Evolutionary conservation across 371 early-diverging fungal species (phyloP).

Genomic region (Sporodiniella umbellata): DNA sequence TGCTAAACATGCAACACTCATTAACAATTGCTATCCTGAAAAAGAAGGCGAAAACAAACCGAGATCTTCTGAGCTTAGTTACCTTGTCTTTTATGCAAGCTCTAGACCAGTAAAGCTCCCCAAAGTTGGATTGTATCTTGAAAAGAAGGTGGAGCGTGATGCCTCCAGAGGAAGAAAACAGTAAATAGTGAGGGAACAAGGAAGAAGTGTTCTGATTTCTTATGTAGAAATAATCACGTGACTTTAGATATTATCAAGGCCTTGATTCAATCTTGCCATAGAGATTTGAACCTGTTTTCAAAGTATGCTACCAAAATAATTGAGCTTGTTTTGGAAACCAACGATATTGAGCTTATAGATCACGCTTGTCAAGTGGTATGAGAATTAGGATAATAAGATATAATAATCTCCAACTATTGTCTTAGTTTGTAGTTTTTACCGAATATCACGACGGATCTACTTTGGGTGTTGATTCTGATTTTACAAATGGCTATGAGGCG

Average conservation of each 20-base stretch:
- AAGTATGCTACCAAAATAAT: conserved; percentile 64
- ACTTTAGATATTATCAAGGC: conserved; percentile 72
- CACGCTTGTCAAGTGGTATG: conserved; percentile 56
- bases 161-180: conserved; percentile 58
- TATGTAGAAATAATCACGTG: conserved; percentile 37
- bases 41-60: conserved; percentile 80
- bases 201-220: not conserved
- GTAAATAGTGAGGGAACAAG: conserved; percentile 20
- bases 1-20: conserved; percentile 87
- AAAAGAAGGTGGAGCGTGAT: conserved; percentile 71
- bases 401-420: not conserved
- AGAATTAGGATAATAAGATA: not conserved
- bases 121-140: conserved; percentile 86
- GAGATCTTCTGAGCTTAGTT: conserved; percentile 81
- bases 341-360: conserved; percentile 48
- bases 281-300: conserved; percentile 81
- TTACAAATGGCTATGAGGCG: conserved; percentile 54
- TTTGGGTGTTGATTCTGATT: conserved; percentile 65
- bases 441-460: conserved; percentile 64
- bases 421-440: conserved; percentile 70
- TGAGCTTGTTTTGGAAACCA: conserved; percentile 50
- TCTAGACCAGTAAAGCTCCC: conserved; percentile 89
- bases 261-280: conserved; percentile 69
- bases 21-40: conserved; percentile 90
- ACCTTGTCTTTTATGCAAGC: conserved; percentile 85